Conservation (phyloP, 2,329 filamentous ascomycete species). For the Fusarium equiseti region DNA sequence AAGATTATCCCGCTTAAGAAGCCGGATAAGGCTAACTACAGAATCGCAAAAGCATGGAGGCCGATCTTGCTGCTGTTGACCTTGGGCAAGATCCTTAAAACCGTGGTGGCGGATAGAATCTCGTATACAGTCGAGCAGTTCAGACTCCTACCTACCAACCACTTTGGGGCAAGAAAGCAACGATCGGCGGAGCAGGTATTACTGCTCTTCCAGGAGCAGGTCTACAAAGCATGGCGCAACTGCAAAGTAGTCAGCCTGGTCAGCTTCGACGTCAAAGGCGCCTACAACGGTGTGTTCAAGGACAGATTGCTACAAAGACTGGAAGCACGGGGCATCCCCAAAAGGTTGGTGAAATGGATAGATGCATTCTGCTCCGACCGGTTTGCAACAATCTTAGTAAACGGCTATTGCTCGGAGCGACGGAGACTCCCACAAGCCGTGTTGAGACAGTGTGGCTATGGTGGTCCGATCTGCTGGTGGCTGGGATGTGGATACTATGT, state of each 20-base stretch:
- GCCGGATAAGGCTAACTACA: conserved; percentile 38
- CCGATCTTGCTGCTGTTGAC: conserved; percentile 47
- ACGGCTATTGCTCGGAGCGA: background rate
- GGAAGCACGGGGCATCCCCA: background rate
- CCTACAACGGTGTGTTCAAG: background rate
- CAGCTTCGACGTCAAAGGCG: background rate
- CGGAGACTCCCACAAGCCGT: background rate
- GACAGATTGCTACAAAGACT: background rate
- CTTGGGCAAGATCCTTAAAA: conserved; percentile 40
- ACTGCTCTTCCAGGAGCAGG: background rate
- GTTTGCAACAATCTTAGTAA: background rate
- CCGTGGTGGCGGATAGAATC: background rate
- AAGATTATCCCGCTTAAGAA: conserved; percentile 44
- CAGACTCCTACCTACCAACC: background rate
- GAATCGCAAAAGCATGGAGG: conserved; percentile 42
- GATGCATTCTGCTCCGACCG: background rate
- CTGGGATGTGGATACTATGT: too few relatives aligned
- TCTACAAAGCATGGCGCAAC: background rate
- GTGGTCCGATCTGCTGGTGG: too few relatives aligned
- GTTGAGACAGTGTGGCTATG: too few relatives aligned
- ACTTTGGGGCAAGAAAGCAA: background rate
- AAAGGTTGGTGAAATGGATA: background rate
- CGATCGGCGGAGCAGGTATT: background rate
- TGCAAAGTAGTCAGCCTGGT: background rate
- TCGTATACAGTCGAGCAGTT: background rate